Percentiles rank a stretch among this genome's conserved stretches.
phyloP scores from a whole-genome alignment of 768 basidiomycete genomes.

The Termitomyces sp. region DNA sequence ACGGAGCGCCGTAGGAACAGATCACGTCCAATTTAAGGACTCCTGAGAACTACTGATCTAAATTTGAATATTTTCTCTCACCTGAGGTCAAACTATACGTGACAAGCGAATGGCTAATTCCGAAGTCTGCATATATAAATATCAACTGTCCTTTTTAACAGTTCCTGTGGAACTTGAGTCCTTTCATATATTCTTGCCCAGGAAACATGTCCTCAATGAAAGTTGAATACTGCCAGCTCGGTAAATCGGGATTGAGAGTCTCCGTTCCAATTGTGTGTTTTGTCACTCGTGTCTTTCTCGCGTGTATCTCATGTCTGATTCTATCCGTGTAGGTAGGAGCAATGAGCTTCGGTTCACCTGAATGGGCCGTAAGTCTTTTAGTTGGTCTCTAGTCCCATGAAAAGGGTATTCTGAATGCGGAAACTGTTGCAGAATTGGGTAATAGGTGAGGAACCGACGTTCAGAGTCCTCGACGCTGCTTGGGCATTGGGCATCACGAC shows the following conservation, averaged over 20 bases:
- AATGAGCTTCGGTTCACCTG: constrained; percentile 12
- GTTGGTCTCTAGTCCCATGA: constrained; percentile 14
- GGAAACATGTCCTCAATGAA: background rate
- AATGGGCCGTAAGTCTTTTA: constrained; percentile 6
- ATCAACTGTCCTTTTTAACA: too few relatives aligned
- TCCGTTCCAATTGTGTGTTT: constrained; percentile 10
- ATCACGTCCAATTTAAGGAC: background rate
- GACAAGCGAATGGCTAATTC: background rate
- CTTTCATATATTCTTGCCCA: background rate
- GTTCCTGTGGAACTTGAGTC: background rate
- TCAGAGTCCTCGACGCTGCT: constrained; percentile 42
- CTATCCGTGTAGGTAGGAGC: constrained; percentile 5
- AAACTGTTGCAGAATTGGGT: constrained; percentile 35
- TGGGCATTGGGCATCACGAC: constrained; percentile 32
- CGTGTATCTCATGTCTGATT: background rate
- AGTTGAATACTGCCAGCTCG: constrained; percentile 9
- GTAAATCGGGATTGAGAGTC: constrained; percentile 10
- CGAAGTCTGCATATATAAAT: background rate
- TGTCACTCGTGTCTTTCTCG: background rate
- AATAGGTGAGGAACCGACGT: constrained; percentile 35
- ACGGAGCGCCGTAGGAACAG: background rate
- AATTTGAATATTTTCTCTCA: background rate
- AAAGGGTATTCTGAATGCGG: background rate
- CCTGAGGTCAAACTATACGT: background rate
- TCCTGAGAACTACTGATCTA: background rate